phyloP scores from a whole-genome alignment of 805 yeast genomes.

The Grigorovia jiainica region DNA sequence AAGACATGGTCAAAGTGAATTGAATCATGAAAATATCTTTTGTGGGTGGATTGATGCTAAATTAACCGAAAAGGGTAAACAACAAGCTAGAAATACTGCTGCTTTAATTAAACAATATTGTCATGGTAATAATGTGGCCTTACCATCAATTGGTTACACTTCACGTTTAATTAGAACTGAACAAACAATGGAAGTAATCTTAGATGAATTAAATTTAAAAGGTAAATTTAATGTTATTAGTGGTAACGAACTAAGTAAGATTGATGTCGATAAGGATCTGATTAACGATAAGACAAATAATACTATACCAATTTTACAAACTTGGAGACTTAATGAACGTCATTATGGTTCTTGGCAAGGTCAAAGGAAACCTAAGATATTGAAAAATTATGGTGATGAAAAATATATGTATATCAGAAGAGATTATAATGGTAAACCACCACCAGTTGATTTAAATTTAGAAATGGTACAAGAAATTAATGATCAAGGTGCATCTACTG shows the following conservation, averaged over 20 bases:
- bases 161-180: slow-evolving; percentile 66
- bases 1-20: slow-evolving; percentile 77
- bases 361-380: slow-evolving; percentile 56
- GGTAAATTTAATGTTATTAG: slow-evolving; percentile 16
- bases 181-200: slow-evolving; percentile 62
- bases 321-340: slow-evolving; percentile 77
- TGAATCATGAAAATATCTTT: slow-evolving; percentile 66
- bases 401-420: slow-evolving; percentile 74
- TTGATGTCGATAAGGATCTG: slow-evolving; percentile 6
- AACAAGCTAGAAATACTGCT: slow-evolving; percentile 62
- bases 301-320: slow-evolving; percentile 44
- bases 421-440: slow-evolving; percentile 68
- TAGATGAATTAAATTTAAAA: slow-evolving; percentile 35
- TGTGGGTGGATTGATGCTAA: slow-evolving; percentile 83
- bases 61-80: slow-evolving; percentile 55
- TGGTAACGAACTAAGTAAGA: slow-evolving; percentile 6
- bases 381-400: slow-evolving; percentile 58
- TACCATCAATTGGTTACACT: slow-evolving; percentile 57
- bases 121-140: slow-evolving; percentile 11
- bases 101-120: slow-evolving; percentile 40
- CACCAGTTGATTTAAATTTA: slow-evolving; percentile 29
- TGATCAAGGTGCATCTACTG: slow-evolving; percentile 24
- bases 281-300: slow-evolving; percentile 20
- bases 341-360: slow-evolving; percentile 83
- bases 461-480: slow-evolving; percentile 34